Conservation (phyloP, 805 yeast genomes). For the Ogataea pignaliae region DNA sequence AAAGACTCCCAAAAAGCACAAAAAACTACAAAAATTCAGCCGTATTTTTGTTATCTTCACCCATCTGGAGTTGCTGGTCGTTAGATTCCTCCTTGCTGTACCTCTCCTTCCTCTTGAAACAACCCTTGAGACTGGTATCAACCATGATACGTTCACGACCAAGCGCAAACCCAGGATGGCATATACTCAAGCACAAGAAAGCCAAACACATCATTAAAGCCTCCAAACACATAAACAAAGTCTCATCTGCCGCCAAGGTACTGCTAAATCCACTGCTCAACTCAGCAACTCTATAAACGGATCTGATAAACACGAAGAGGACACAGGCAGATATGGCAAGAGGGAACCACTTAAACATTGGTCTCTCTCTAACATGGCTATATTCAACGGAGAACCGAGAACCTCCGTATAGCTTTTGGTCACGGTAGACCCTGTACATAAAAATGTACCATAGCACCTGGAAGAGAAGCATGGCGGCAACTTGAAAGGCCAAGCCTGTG, state of each 20-base stretch:
- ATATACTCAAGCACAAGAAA: conserved; percentile 38
- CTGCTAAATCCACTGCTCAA: conserved; percentile 69
- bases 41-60: no score
- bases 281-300: conserved; percentile 68
- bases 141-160: neutral
- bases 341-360: conserved; percentile 39
- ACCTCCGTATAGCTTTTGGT: conserved; percentile 18
- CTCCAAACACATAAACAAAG: conserved; percentile 54
- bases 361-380: conserved; percentile 26
- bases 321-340: conserved; percentile 40
- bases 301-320: conserved; percentile 52
- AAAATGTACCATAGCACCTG: conserved; percentile 43
- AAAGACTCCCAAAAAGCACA: no score
- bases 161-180: conserved; percentile 59
- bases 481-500: conserved; percentile 73
- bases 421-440: conserved; percentile 32
- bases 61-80: no score
- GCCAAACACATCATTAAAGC: conserved; percentile 54
- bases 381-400: conserved; percentile 31
- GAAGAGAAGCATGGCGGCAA: conserved; percentile 58
- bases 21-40: no score
- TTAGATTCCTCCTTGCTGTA: neutral
- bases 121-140: conserved; percentile 6
- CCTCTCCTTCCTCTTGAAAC: conserved; percentile 14
- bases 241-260: conserved; percentile 51